phyloP scores from a whole-genome alignment of 2,329 filamentous ascomycete genomes.

The Lithohypha guttulata region DNA sequence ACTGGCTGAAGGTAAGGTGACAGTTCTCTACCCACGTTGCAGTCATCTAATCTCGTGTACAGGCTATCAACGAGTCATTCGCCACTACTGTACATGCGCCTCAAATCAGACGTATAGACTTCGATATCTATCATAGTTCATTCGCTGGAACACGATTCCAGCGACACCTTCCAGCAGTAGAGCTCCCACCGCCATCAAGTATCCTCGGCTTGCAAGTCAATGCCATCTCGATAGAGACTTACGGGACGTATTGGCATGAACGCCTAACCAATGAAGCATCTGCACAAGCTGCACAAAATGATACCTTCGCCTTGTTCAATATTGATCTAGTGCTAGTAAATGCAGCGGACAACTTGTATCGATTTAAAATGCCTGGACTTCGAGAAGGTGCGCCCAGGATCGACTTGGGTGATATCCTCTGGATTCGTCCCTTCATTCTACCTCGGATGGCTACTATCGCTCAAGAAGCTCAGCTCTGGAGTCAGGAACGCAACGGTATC shows the following conservation, averaged over 20 bases:
- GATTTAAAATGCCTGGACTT: slow-evolving; percentile 22
- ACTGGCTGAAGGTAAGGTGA: slow-evolving; percentile 14
- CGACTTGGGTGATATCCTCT: slow-evolving; percentile 21
- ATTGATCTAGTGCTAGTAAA: slow-evolving; percentile 11
- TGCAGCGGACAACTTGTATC: slow-evolving; percentile 15
- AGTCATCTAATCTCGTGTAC: too few relatives aligned
- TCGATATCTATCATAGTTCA: slow-evolving; percentile 15
- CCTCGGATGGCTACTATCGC: slow-evolving; percentile 10
- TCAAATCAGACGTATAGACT: slow-evolving; percentile 19
- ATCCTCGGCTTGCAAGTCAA: slow-evolving; percentile 11
- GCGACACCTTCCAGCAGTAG: slow-evolving; percentile 10
- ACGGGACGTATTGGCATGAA: slow-evolving; percentile 22
- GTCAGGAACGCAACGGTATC: slow-evolving; percentile 13
- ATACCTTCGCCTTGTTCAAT: slow-evolving; percentile 18
- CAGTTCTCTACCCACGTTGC: too few relatives aligned
- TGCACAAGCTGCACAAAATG: slow-evolving; percentile 16
- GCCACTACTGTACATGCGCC: slow-evolving; percentile 15
- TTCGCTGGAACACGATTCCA: slow-evolving; percentile 20
- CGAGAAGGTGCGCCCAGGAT: slow-evolving; percentile 21
- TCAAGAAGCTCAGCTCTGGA: slow-evolving; percentile 6
- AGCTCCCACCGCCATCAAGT: slow-evolving; percentile 11
- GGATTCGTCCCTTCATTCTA: slow-evolving; percentile 22
- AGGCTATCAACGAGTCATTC: slow-evolving; percentile 23
- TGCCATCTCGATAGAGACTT: slow-evolving; percentile 10
- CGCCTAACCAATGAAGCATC: slow-evolving; percentile 21